Base-by-base conservation (phyloP, 306 rosid species). In the Citrullus colocynthis region DNA sequence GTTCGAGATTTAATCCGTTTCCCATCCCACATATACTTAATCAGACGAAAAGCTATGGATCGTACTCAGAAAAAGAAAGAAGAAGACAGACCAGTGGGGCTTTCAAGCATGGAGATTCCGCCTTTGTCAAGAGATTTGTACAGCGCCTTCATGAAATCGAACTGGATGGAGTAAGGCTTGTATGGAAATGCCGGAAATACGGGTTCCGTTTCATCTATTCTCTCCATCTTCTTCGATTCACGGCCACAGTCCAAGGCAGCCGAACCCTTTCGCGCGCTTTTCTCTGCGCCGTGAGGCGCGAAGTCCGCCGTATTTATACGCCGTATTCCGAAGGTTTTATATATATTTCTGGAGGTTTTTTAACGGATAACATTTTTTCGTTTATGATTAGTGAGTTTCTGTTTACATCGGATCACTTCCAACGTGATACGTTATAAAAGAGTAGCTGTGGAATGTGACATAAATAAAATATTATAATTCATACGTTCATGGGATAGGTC, bases 21-120 rank as follows among this genome's bases (percentile, higher is more conserved):
- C 15, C 44, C 58, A 8, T 12, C 6, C 30, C 51, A 56, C 64
- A 36, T 30, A 28, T 8, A 74, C 56, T 74, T 28, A 5, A 41
- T 17, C 16, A 66, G 34, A 66, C 52, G 67, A n/a, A 63, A 56
- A 21, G 34, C 63, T 32, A 54, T 6, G 1, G 37, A 57, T 52
- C 14, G 17, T 61, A 48, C 57, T 45, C 16, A 39, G n/a, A 80
- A 30, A 77, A 28, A 15, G 66, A 63, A 69, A 75, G 28, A 18
- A 70, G 18, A 52, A 30, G 51, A 89, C 97, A 18, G 44, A 89
- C 98, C 97, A 0, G 97, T 93, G 28, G 96, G 97, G 85, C 97
- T 90, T 88, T 93, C 98, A 36, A 93, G 85, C 96, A 93, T 91
- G 80, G 98, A 90, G 74, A 93, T 75, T 64, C 98, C 97, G 49